Base-by-base conservation (phyloP, 768 basidiomycete species). In the Russula olivacea region DNA sequence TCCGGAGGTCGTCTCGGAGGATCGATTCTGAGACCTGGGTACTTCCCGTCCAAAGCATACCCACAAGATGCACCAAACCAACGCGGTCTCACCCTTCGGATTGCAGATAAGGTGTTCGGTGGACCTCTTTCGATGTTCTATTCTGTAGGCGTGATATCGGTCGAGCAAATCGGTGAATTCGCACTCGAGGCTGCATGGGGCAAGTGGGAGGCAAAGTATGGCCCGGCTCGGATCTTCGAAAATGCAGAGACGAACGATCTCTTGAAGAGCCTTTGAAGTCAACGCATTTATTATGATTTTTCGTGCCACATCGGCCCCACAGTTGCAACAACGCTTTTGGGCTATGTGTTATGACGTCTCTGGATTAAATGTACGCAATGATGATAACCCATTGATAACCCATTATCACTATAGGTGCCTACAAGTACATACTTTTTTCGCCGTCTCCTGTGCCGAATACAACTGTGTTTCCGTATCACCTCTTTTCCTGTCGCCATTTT, bases 11-110 rank as follows among this genome's bases (percentile, higher is more conserved):
- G 63, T n/a, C 51, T 68, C 25, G 50, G 36, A 17, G 59, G 60
- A 4, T 56, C 49, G 1, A 59, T 64, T 7, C 47, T 68, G 55
- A 55, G 67, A 23, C 68, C 68, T 14, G 67, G 53, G 15, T 65
- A 68, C 43, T 68, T 53, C 53, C 68, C 68, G 19, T 61, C 61
- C 9, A 61, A 55, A 11, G 64, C 28, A 11, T 58, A 66, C n/a
- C 61, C 66, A n/a, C 45, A 53, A 17, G 68, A 68, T 30, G 58
- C 65, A 12, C 50, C 6, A 17, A 58, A 63, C 25, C 61, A 63
- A 54, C 66, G 67, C n/a, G 9, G 15, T 30, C 32, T 55, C n/a
- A 25, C 28, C 28, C 15, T 45, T 25, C 66, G 67, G 8, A 15
- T 58, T 25, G 14, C 23, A 11, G 56, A 66, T 38, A 63, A 64